These are phyloP conservation scores for Suhomyces maxii DNA, from an alignment of 1,139 yeast species.

Conservation along the genomic window DNA sequence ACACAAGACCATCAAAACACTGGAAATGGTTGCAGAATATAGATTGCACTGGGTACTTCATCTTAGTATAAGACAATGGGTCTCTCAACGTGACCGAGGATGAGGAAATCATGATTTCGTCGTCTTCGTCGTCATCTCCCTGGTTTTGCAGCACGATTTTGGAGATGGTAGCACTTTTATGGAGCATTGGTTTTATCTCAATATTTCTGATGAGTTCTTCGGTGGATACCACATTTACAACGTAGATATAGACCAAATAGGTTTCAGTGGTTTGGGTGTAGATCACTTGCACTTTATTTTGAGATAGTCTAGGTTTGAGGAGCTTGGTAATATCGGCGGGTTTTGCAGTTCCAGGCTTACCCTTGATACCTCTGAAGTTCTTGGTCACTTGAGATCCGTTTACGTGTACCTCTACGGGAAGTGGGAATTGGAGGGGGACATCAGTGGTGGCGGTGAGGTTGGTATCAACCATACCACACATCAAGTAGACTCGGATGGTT, in stretches of 20 bases:
- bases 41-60: constrained; percentile 61
- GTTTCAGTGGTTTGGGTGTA: constrained; percentile 54
- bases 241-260: constrained; percentile 49
- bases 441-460: constrained; percentile 29
- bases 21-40: constrained; percentile 63
- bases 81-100: constrained; percentile 60
- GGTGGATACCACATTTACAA: constrained; percentile 50
- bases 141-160: constrained; percentile 35
- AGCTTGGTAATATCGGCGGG: constrained; percentile 63
- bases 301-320: constrained; percentile 26
- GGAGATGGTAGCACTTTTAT: constrained; percentile 44
- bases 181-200: constrained; percentile 44
- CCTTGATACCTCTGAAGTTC: constrained; percentile 60
- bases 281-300: constrained; percentile 47
- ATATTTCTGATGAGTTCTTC: constrained; percentile 32
- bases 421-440: constrained; percentile 55
- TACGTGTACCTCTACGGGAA: constrained; percentile 55
- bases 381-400: constrained; percentile 49
- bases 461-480: constrained; percentile 44
- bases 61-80: constrained; percentile 63
- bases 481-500: constrained; percentile 38
- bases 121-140: constrained; percentile 25
- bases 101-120: constrained; percentile 57
- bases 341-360: constrained; percentile 60
- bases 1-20: constrained; percentile 69